Evolutionary conservation across 164 flowering plant genomes (phyloP).

Genomic region (Umbilicus rupestris): DNA sequence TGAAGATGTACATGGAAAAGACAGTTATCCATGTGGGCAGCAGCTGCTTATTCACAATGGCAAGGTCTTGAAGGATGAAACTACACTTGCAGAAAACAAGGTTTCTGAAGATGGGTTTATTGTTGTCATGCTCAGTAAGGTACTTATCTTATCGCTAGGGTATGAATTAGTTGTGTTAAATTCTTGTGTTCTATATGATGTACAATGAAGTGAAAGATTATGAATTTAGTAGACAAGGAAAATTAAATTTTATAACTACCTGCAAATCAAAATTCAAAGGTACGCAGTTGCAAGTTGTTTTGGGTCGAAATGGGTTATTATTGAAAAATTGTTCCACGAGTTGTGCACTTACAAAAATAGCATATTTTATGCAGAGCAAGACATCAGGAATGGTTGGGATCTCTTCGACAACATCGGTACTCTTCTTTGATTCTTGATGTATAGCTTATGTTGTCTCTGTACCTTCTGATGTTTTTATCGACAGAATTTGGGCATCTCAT

Average conservation of each 20-base stretch:
- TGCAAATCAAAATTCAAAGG: conserved; percentile 38
- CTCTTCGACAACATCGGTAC: conserved; percentile 57
- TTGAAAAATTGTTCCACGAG: neutral
- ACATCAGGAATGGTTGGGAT: conserved; percentile 42
- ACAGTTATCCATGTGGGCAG: conserved; percentile 93
- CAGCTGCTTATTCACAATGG: conserved; percentile 90
- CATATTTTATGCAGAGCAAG: conserved; percentile 56
- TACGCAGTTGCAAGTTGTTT: conserved; percentile 5
- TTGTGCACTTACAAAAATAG: neutral
- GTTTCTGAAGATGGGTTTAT: conserved; percentile 93
- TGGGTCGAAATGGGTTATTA: neutral
- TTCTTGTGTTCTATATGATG: neutral
- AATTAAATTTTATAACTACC: neutral
- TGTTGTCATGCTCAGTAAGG: conserved; percentile 99
- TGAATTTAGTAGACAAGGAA: neutral
- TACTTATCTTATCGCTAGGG: conserved; percentile 15
- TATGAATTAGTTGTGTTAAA: neutral
- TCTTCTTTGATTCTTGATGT: conserved; percentile 2
- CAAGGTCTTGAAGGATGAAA: conserved; percentile 96
- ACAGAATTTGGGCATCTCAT: neutral
- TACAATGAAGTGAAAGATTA: neutral
- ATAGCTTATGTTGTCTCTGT: neutral
- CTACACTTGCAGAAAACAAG: conserved; percentile 77
- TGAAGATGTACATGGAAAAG: conserved; percentile 90
- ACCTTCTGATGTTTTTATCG: neutral